Evolutionary conservation across 441 rosid genomes (phyloP).

Genomic region (Adansonia rubrostipa): DNA sequence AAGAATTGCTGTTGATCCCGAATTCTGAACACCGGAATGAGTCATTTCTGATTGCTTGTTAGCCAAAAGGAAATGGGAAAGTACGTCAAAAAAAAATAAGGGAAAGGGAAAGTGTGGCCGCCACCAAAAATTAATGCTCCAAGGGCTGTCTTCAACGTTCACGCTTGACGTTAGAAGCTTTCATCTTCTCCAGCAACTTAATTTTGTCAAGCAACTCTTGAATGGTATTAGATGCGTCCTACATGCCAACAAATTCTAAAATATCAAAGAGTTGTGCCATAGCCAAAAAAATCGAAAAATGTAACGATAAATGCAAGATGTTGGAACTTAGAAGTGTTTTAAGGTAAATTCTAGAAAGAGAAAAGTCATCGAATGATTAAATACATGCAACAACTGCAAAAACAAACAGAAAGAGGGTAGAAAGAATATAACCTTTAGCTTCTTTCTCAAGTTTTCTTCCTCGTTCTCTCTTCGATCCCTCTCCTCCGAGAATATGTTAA

Average conservation of each 20-base stretch:
- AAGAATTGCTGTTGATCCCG: not conserved
- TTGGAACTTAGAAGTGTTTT: not conserved
- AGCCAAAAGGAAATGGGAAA: not conserved
- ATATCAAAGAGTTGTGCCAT: not conserved
- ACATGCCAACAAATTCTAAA: conserved; percentile 19
- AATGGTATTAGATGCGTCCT: conserved; percentile 63
- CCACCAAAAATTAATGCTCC: not conserved
- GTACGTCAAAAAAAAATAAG: not conserved
- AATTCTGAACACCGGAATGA: not conserved
- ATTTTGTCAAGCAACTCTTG: conserved; percentile 55
- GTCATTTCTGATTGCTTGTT: not conserved
- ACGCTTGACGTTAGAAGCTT: conserved; percentile 25
- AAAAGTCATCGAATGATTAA: not conserved
- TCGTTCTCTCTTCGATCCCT: conserved; percentile 69
- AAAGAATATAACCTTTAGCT: conserved; percentile 51
- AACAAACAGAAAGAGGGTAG: not conserved
- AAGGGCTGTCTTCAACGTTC: conserved; percentile 8
- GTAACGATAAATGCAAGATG: not conserved
- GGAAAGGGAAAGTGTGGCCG: no score
- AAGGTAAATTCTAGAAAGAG: not conserved
- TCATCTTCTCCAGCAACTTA: conserved; percentile 52
- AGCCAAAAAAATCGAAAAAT: not conserved
- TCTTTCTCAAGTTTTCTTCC: conserved; percentile 64
- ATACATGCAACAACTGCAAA: not conserved
- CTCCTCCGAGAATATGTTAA: conserved; percentile 72